Percentiles rank a stretch among this genome's conserved stretches.
These are phyloP conservation scores for Bipolaris victoriae DNA, from an alignment of 2,329 filamentous ascomycete species.

Conservation along the genomic window DNA sequence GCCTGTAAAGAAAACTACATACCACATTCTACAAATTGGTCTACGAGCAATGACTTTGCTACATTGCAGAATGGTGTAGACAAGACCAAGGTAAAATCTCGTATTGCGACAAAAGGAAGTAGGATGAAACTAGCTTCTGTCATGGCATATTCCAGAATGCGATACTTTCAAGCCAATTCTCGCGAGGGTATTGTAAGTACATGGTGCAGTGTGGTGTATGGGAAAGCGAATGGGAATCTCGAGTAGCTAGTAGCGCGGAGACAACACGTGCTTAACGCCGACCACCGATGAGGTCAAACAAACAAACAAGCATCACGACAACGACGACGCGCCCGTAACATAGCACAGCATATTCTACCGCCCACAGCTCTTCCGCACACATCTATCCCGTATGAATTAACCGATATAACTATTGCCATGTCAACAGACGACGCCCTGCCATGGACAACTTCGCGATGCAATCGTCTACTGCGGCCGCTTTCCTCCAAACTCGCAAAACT, in stretches of 20 bases:
- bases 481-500: slow-evolving; percentile 50
- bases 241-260: slow-evolving; percentile 1
- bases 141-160: background rate
- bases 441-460: slow-evolving; percentile 54
- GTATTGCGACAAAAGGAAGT: background rate
- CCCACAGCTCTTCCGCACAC: background rate
- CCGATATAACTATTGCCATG: slow-evolving; percentile 34
- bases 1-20: too few relatives aligned
- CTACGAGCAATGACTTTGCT: background rate
- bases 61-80: background rate
- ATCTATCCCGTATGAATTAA: slow-evolving; percentile 23
- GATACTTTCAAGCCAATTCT: background rate
- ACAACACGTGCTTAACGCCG: slow-evolving; percentile 19
- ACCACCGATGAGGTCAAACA: slow-evolving; percentile 30
- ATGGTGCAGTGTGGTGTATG: background rate
- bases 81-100: background rate
- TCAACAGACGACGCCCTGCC: slow-evolving; percentile 41
- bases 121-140: background rate
- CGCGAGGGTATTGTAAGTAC: too few relatives aligned
- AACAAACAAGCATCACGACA: slow-evolving; percentile 12
- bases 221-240: background rate
- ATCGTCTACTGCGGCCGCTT: slow-evolving; percentile 51
- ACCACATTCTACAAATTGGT: background rate
- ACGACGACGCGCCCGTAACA: slow-evolving; percentile 13
- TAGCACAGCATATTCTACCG: slow-evolving; percentile 11